Conservation (phyloP, 164 flowering plant species). For the Saururus chinensis region DNA sequence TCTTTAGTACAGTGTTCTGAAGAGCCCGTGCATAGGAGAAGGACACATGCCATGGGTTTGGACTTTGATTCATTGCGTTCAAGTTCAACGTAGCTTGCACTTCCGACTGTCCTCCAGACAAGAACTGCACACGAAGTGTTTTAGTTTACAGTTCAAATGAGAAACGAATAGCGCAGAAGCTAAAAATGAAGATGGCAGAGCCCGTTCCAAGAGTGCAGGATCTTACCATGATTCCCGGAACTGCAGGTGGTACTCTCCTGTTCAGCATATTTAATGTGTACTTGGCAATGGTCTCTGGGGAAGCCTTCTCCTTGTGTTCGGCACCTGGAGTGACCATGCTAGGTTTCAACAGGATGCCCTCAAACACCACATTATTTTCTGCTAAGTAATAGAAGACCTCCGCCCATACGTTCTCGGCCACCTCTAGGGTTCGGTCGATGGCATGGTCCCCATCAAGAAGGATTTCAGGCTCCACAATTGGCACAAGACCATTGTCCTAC, state of each 20-base stretch:
- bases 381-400: conserved; percentile 79
- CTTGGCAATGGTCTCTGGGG: conserved; percentile 66
- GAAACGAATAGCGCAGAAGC: conserved; percentile 2
- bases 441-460: conserved; percentile 82
- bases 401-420: conserved; percentile 74
- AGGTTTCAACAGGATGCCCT: conserved; percentile 74
- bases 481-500: conserved; percentile 79
- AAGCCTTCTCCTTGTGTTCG: conserved; percentile 71
- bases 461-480: conserved; percentile 85
- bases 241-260: conserved; percentile 78
- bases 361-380: conserved; percentile 62
- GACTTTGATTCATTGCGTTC: conserved; percentile 80
- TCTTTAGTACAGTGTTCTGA: conserved; percentile 67
- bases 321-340: conserved; percentile 96
- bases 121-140: conserved; percentile 30
- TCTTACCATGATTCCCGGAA: conserved; percentile 77
- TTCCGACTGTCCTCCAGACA: conserved; percentile 86
- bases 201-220: background rate
- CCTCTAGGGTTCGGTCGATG: conserved; percentile 73
- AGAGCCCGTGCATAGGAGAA: conserved; percentile 84
- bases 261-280: conserved; percentile 60
- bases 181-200: too few relatives aligned
- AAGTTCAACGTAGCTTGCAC: conserved; percentile 71
- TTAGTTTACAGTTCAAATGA: background rate
- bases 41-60: conserved; percentile 86